Evolutionary conservation across 106 monocot genomes (phyloP), one percentile per base, ranked within the genome.

Genomic region (Dioscorea alata): DNA sequence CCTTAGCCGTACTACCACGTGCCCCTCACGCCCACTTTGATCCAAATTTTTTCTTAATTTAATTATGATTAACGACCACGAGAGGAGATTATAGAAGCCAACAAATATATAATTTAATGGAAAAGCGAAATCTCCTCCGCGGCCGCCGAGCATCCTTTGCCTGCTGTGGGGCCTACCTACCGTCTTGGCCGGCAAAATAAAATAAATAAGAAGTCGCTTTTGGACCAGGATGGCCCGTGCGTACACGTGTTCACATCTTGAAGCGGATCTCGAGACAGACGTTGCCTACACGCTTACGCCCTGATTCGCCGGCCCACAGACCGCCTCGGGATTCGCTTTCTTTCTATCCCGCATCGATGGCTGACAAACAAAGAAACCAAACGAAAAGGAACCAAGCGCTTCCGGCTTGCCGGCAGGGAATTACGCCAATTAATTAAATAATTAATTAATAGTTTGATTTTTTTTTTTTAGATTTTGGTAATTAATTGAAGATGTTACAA

Each of bases 271-370:
- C 33, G 52, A 64, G 57, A 49, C 32, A 34, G 69, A 57, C 56
- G 69, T 69, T 54, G 68, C 51, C 50, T 31, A 69, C 56, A 69
- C 69, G 69, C 69, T 35, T 69, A 28, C 56, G 31, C 69, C 57
- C n/a, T 34, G 33, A 13, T 25, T 19, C 67, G 57, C 54, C 13
- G 13, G 8, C 19, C 54, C 54, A 5, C 54, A 54, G 0, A 54
- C 8, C 54, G 19, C 54, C 54, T 54, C 54, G 54, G 15, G 54
- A 54, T 54, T 19, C 54, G 18, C 54, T 18, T 5, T 19, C 54
- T 28, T 28, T 28, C 28, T 28, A 19, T 42, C 5, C 0, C 42
- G 42, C 10, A 42, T 42, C 42, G 42, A 42, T 0, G 42, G 42
- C 42, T 42, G 42, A 42, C 42, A 42, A 42, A 10, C 42, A 42